Base-by-base conservation (phyloP, 2,329 filamentous ascomycete genomes). In the Sporothrix brasiliensis region DNA sequence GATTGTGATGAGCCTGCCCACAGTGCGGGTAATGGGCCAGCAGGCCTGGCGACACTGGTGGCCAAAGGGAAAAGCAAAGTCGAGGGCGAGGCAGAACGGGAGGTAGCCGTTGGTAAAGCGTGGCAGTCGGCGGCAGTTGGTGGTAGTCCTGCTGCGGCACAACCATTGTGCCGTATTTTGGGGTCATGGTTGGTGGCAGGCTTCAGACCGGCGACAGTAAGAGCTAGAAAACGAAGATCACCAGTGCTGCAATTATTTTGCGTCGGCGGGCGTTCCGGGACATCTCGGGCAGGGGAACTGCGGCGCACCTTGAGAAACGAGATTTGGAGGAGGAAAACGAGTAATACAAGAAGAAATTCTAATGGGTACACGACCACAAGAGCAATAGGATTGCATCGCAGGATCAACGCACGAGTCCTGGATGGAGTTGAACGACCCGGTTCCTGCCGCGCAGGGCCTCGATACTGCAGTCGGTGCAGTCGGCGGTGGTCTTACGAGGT, bases 1-100 rank as follows among this genome's bases (percentile, higher is more conserved):
- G 54, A 78, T 83, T 47, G 79, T 82, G 27, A 78, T 78, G 41
- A 82, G 79, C 49, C 75, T 83, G 4, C 82, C 82, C 2, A 79
- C 78, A 1, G 79, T 82, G 13, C 77, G 80, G 63, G 75, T 77
- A 6, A 73, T 80, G 68, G 68, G 27, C 24, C 68, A 72, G 39
- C 21, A 49, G 11, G 61, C 63, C 10, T 67, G 53, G 41, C 21
- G n/a, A 4, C 6, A 19, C 13, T 52, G 67, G 61, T 21, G 56
- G 13, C 34, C 34, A 9, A 9, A 34, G 34, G 7, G 34, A 9
- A 34, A 7, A 34, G n/a, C 19, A 14, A 27, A 11, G 19, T 30
- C 4, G 49, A 14, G 16, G 21, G 11, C 19, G 16, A 47, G 53
- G 14, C n/a, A 16, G 3, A 24, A 27, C 27, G 7, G 52, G 3